Evolutionary conservation across 1,284 basidiomycete species (phyloP), one percentile per base, ranked within the genome.

Genomic region (Cutaneotrichosporon dermatis): DNA sequence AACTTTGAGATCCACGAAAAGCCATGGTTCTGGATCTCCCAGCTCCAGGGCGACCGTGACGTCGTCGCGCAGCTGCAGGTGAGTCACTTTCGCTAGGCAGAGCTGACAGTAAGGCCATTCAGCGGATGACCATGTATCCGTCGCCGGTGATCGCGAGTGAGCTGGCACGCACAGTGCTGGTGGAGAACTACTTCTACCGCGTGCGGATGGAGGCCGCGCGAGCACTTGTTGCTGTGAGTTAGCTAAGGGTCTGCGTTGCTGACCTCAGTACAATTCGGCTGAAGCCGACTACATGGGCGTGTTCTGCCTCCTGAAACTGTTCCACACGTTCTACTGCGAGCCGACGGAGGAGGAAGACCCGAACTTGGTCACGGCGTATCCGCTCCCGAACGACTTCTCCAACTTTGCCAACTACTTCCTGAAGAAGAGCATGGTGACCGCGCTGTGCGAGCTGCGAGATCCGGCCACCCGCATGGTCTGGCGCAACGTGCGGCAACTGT

Each of bases 11-110:
- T 98, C 69, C 89, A 94, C 59, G 95, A 99, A 79, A 90, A 91
- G 54, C 93, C 96, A 74, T 97, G 93, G 78, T 98, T 97, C 89
- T 99, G 95, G 95, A 90, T 97, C 52, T 92, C 89, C 57, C 96
- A 99, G 76, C 81, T 99, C 51, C 92, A 97, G 78, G 83, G 94
- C 55, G 96, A 99, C 76, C 83, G 93, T 62, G 96, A 99, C 78
- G 95, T 99, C n/a, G 89, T 97, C 33, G 96, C 96, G 2, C 94
- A 98, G 76, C 81, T 96, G 10, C 92, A 97, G 86, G 93, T 90
- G 71, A 69, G 84, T 77, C 37, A 3, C n/a, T 1, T 25, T 36
- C 51, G 46, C 13, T n/a, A n/a, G n/a, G n/a, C n/a, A n/a, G 51
- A 42, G 11, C 40, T 54, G 4, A 62, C 40, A 6, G 37, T 16